A percentile compares a stretch with the other conserved stretches of the same genome.
Evolutionary conservation across 305 asterid genomes (phyloP).

Genomic region (Solanum aculeatissimum): DNA sequence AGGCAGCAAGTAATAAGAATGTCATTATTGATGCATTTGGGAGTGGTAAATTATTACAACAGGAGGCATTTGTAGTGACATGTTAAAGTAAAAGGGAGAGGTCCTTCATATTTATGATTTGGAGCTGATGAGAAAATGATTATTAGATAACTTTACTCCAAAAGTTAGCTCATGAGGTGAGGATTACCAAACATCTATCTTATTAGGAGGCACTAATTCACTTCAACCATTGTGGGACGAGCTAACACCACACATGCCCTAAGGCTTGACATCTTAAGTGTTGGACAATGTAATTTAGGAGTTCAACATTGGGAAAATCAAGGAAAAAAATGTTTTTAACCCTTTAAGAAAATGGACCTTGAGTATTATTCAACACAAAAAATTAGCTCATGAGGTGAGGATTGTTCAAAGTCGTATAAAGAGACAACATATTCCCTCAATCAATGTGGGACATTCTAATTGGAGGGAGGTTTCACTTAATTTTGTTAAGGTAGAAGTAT

Average conservation of each 20-base stretch:
- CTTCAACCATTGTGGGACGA: not conserved
- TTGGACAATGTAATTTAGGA: not conserved
- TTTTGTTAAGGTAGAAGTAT: not conserved
- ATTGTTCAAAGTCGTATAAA: not conserved
- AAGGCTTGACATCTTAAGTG: not conserved
- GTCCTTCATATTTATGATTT: not conserved
- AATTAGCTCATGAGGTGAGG: not conserved
- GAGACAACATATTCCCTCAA: not conserved
- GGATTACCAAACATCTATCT: not conserved
- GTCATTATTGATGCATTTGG: not conserved
- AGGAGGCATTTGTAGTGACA: not conserved
- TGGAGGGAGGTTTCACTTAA: not conserved
- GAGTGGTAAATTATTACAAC: not conserved
- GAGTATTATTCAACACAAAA: not conserved
- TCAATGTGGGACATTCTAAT: not conserved
- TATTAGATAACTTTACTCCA: not conserved
- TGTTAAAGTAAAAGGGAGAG: not conserved
- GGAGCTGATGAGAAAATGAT: not conserved
- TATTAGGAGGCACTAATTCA: not conserved
- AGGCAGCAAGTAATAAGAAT: not conserved
- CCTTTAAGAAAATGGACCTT: not conserved
- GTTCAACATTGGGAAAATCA: not conserved
- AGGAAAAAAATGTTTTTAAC: not conserved
- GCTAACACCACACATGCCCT: not conserved
- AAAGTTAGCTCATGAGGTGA: not conserved